Conservation (phyloP, 257 asterid genomes). For the Echites panduratus region DNA sequence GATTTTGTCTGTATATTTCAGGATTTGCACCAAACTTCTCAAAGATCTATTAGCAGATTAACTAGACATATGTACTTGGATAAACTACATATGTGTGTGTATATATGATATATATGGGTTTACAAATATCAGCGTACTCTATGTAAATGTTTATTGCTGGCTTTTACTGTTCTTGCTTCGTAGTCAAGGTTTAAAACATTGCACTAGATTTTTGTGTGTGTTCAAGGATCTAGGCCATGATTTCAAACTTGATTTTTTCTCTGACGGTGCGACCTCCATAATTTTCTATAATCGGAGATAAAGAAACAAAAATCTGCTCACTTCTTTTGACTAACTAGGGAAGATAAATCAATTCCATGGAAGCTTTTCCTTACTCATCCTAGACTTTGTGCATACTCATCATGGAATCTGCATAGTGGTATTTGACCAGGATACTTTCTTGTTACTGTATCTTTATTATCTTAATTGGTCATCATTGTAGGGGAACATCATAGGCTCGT, state of each 20-base stretch:
- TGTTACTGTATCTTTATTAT: background rate
- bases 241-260: background rate
- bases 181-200: background rate
- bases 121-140: background rate
- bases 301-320: background rate
- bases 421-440: background rate
- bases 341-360: background rate
- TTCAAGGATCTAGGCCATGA: background rate
- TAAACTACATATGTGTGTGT: background rate
- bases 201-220: background rate
- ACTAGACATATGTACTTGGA: background rate
- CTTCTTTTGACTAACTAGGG: background rate
- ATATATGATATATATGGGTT: too few species aligned
- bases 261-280: background rate
- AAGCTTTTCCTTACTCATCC: background rate
- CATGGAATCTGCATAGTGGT: background rate
- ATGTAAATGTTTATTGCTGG: background rate
- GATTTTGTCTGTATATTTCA: background rate
- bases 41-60: background rate
- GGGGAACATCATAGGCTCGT: conserved; percentile 25
- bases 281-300: background rate
- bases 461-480: conserved; percentile 18
- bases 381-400: background rate
- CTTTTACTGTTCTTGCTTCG: background rate
- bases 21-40: background rate